Base-by-base conservation (phyloP, 768 basidiomycete species). In the Russula sp. region DNA sequence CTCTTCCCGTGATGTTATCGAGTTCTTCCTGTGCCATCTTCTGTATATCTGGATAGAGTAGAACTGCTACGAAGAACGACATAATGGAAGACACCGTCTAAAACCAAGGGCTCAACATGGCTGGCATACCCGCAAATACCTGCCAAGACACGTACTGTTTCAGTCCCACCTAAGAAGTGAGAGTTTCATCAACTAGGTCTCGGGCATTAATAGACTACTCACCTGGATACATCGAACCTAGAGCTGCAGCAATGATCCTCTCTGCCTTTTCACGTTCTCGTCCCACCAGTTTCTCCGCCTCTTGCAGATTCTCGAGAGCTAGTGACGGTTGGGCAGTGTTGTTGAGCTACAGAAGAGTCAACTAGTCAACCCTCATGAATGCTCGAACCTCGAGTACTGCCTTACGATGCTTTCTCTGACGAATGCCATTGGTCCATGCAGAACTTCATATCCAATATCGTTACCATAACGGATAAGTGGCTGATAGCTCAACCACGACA, bases 1-100 rank as follows among this genome's bases (percentile, higher is more conserved):
- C 60, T 29, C 59, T 16, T 11, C 68, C 69, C 13, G 69, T 64
- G 35, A 71, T 63, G 1, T 41, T 39, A 50, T 72, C 73, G 7
- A 74, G 60, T 45, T 74, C 73, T 5, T 48, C 60, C 51, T 73
- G 73, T 4, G 72, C 73, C 25, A 48, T 66, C 5, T 45, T 50
- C 46, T 69, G 68, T 6, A 70, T 53, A 2, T 70, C 69, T 2
- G 72, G 73, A 55, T 67, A 50, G 32, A 70, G 58, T 3, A 67
- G 46, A 62, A 71, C 66, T 5, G 68, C 69, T 1, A 70, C 63
- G 42, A 74, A 60, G 58, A 73, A 67, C 4, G 45, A 45, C 54
- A 25, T 34, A 7, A 20, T 41, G 20, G 60, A 25, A 42, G 60
- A 34, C 4, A 50, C 29, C 6, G 60, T 61, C 60, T 61, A 16